phyloP scores from a whole-genome alignment of 2,329 filamentous ascomycete genomes.

The Trichoderma sp. region DNA sequence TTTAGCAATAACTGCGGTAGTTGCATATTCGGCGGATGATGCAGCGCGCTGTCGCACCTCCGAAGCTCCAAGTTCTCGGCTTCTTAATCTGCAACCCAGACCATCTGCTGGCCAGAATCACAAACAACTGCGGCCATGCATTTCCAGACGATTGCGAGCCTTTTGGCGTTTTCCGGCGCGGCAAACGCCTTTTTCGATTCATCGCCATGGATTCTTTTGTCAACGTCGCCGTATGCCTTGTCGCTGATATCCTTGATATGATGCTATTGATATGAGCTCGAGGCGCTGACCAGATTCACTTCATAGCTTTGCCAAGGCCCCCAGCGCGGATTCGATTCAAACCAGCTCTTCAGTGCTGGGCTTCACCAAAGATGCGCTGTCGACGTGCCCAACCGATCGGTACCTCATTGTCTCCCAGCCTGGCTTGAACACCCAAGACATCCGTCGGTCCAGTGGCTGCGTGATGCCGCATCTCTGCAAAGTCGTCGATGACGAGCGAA shows the following conservation, averaged over 20 bases:
- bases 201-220: constrained; percentile 86
- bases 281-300: neutral
- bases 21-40: constrained; percentile 8
- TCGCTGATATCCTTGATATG: neutral
- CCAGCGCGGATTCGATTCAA: constrained; percentile 46
- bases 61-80: constrained; percentile 4
- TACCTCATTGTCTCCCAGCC: constrained; percentile 80
- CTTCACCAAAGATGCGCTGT: constrained; percentile 52
- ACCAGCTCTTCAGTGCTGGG: constrained; percentile 45
- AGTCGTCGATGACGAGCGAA: constrained; percentile 36
- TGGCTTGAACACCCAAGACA: constrained; percentile 68
- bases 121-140: constrained; percentile 18
- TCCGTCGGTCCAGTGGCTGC: constrained; percentile 50
- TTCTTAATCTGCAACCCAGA: constrained; percentile 6
- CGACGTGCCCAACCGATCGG: constrained; percentile 66
- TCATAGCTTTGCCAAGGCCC: constrained; percentile 35
- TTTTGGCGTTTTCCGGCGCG: constrained; percentile 55
- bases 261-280: constrained; percentile 2
- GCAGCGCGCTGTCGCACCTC: constrained; percentile 14
- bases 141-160: constrained; percentile 38
- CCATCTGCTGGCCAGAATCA: constrained; percentile 1
- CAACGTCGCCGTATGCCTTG: constrained; percentile 69
- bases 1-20: constrained; percentile 10
- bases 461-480: constrained; percentile 53
- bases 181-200: constrained; percentile 78